A percentile compares a stretch with the other conserved stretches of the same genome.
Evolutionary conservation across 176 grass and related monocot genomes (phyloP).

Genomic region (Aegilops speltoides): DNA sequence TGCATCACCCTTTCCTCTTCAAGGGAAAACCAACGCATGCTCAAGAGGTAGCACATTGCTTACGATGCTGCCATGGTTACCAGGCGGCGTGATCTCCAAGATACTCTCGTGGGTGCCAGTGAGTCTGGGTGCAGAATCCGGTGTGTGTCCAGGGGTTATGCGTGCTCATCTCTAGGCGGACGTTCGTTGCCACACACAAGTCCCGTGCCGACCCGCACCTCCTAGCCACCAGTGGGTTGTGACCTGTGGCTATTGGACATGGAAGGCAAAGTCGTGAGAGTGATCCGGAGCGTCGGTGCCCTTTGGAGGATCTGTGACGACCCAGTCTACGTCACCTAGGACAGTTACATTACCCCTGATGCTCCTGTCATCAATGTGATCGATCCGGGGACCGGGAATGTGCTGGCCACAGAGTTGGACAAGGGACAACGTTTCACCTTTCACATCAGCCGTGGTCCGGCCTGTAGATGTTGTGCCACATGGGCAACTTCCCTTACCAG

Average conservation of each 20-base stretch:
- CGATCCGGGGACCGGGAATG: not conserved
- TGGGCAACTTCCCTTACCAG: too few species aligned
- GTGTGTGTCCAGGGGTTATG: not conserved
- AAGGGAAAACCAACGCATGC: too few species aligned
- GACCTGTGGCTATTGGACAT: not conserved
- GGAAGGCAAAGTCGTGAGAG: too few species aligned
- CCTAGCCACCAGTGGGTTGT: not conserved
- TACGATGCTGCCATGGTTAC: not conserved
- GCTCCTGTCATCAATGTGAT: not conserved
- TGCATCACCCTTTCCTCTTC: too few species aligned
- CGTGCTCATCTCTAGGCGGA: not conserved
- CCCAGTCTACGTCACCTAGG: too few species aligned
- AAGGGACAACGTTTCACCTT: too few species aligned
- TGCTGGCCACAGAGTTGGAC: not conserved
- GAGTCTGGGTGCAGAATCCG: not conserved
- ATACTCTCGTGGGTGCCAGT: not conserved
- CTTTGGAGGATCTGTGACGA: too few species aligned
- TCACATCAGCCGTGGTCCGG: too few species aligned
- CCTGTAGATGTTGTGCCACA: too few species aligned
- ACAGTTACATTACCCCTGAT: too few species aligned
- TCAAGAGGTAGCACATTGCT: too few species aligned
- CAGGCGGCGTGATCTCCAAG: not conserved
- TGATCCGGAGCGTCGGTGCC: too few species aligned
- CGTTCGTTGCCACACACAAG: not conserved
- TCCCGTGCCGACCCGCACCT: not conserved